phyloP scores from a whole-genome alignment of 2,329 filamentous ascomycete genomes.

The Aspergillus transmontanensis region DNA sequence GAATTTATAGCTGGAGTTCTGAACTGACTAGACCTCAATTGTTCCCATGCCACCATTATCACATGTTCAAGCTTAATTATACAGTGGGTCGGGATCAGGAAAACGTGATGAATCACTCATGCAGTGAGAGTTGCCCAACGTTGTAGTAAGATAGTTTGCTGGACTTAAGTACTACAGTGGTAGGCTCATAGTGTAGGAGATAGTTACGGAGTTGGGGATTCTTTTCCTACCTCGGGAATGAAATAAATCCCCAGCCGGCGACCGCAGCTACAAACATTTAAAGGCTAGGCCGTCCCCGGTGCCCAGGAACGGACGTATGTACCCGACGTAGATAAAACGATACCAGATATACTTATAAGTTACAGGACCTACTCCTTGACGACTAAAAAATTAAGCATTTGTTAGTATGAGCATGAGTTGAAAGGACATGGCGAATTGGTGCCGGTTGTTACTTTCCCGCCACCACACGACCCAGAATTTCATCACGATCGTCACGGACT shows the following conservation, averaged over 20 bases:
- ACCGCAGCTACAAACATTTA: background rate
- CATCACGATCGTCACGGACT: background rate
- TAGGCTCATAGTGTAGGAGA: background rate
- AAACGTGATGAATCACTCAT: background rate
- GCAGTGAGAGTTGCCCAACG: too few relatives aligned
- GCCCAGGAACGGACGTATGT: background rate
- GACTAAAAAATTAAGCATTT: background rate
- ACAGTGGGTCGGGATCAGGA: background rate
- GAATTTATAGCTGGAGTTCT: background rate
- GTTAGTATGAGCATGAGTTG: background rate
- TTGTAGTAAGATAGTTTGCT: background rate
- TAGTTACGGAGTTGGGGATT: background rate
- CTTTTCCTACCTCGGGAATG: background rate
- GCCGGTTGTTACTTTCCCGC: background rate
- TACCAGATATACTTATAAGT: background rate
- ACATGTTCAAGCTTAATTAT: background rate
- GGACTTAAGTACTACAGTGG: background rate
- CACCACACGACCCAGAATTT: conserved; percentile 7
- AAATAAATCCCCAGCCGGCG: background rate
- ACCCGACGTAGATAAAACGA: background rate
- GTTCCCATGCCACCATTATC: background rate
- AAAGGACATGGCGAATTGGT: background rate
- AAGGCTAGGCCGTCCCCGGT: background rate
- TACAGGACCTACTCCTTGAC: background rate
- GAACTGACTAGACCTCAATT: background rate